Evolutionary conservation across 805 yeast genomes (phyloP).

Genomic region (Kodamaea fukazawae): DNA sequence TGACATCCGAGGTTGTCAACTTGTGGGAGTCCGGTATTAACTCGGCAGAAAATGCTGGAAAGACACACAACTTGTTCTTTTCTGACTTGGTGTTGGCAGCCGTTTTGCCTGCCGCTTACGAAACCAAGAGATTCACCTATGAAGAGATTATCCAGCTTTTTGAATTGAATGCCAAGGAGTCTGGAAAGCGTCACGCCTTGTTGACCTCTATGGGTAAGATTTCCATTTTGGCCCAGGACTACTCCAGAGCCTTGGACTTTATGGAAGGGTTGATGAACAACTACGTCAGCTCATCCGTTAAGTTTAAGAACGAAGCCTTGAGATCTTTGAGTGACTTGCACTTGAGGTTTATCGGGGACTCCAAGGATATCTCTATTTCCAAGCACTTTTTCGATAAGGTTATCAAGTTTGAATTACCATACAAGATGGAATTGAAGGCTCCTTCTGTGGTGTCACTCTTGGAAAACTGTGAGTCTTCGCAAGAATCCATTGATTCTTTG

Average conservation of each 20-base stretch:
- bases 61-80: conserved; percentile 46
- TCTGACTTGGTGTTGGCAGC: conserved; percentile 67
- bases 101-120: conserved; percentile 63
- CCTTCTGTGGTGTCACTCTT: conserved; percentile 67
- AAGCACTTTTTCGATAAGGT: conserved; percentile 74
- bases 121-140: conserved; percentile 56
- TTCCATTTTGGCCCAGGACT: conserved; percentile 62
- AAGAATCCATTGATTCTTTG: conserved; percentile 57
- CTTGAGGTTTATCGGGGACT: conserved; percentile 72
- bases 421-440: conserved; percentile 66
- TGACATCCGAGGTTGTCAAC: conserved; percentile 61
- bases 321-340: conserved; percentile 66
- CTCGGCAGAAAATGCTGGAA: conserved; percentile 20
- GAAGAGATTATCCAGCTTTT: conserved; percentile 59
- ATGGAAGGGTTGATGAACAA: conserved; percentile 59
- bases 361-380: conserved; percentile 69
- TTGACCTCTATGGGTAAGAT: conserved; percentile 73
- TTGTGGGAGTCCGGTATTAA: conserved; percentile 68
- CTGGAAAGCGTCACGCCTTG: conserved; percentile 44
- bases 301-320: conserved; percentile 9
- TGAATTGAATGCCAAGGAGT: conserved; percentile 37
- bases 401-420: conserved; percentile 66
- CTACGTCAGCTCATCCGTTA: conserved; percentile 23
- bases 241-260: conserved; percentile 60
- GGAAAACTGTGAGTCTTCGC: conserved; percentile 55